Evolutionary conservation across 495 filamentous ascomycete genomes (phyloP).

Genomic region (Penicillium tannophilum): DNA sequence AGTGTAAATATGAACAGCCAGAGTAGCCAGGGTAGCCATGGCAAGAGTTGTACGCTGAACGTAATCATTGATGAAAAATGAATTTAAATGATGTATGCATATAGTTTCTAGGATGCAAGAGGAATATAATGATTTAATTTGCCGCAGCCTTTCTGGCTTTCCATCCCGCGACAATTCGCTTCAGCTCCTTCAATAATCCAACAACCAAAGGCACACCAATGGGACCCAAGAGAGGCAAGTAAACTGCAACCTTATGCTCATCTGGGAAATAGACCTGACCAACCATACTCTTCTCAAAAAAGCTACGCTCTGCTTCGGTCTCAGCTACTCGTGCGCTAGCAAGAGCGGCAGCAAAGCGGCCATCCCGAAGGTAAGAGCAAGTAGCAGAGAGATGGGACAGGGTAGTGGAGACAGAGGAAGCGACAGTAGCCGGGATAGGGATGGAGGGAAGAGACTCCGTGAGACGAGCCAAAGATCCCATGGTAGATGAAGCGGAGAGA

Average conservation of each 20-base stretch:
- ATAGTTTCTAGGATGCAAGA: background rate
- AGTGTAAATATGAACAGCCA: too few species aligned
- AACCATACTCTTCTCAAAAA: conserved; percentile 99
- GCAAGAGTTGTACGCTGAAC: background rate
- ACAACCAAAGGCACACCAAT: conserved; percentile 89
- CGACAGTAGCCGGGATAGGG: conserved; percentile 83
- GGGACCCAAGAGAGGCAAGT: conserved; percentile 86
- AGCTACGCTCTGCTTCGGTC: conserved; percentile 86
- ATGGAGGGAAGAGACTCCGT: conserved; percentile 85
- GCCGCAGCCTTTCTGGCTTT: conserved; percentile 26
- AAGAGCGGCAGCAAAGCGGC: conserved; percentile 67
- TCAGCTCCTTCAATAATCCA: conserved; percentile 78
- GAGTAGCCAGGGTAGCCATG: too few species aligned
- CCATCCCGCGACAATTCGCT: conserved; percentile 45
- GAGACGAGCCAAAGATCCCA: conserved; percentile 88
- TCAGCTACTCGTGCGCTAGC: conserved; percentile 83
- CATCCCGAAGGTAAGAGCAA: conserved; percentile 70
- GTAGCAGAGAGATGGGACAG: conserved; percentile 73
- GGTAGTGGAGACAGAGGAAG: conserved; percentile 79
- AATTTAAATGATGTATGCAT: background rate
- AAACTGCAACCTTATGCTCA: conserved; percentile 98
- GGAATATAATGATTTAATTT: background rate
- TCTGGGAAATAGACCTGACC: conserved; percentile 97
- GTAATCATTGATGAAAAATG: background rate
- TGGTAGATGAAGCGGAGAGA: conserved; percentile 86